Evolutionary conservation across 345 rosid genomes (phyloP), one percentile per base, ranked within the genome.

Genomic region (Eutrema yunnanense): DNA sequence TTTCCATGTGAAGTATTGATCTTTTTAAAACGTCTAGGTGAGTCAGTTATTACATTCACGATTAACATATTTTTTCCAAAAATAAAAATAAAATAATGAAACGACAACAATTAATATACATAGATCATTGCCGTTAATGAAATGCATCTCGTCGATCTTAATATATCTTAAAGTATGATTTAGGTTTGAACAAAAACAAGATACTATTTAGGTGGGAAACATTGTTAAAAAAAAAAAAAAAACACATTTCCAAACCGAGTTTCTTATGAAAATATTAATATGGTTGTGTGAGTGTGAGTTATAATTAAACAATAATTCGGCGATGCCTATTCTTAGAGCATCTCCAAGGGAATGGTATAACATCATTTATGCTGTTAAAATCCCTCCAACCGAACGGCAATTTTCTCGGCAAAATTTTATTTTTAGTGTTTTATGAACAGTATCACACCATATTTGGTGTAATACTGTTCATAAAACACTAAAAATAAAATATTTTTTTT

Each of bases 311-410:
- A 67, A 65, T 30, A 75, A 52, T 50, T 19, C 68, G 78, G 78
- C 73, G 78, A 74, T 56, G 52, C 26, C 78, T 74, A 27, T 51
- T 74, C 55, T 22, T 67, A 16, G 16, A 16, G 16, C 16, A 16
- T 16, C 16, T 16, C 16, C 16, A 16, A 16, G 0, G 16, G 16
- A 16, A 16, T 0, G 16, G 16, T 16, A 16, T 16, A 16, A 16
- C 16, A 16, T 0, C 16, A 16, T 16, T 16, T 16, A 16, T 16
- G 16, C 16, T 16, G 16, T 16, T 16, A 16, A 16, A 16, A 16
- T 16, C 0, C 16, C 16, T 16, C 16, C 16, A 16, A 16, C 16
- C 16, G 16, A 16, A 16, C 16, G 16, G 16, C 16, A 16, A 16
- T 16, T 16, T 16, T 16, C 16, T 16, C 16, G 16, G 16, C 16